phyloP scores from a whole-genome alignment of 306 rosid genomes.

The Cajanus cajan region DNA sequence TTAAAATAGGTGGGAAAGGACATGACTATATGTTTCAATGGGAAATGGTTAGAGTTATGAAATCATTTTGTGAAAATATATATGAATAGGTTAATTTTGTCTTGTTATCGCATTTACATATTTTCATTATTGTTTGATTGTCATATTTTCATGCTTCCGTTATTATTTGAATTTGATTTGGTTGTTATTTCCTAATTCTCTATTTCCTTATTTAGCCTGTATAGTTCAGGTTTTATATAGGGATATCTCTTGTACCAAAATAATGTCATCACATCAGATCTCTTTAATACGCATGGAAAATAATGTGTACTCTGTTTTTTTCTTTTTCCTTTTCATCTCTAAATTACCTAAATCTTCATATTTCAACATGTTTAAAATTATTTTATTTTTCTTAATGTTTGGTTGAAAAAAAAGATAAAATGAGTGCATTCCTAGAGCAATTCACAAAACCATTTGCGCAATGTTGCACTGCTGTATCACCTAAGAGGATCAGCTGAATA shows the following conservation, averaged over 20 bases:
- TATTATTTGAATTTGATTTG: background rate
- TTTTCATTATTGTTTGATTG: background rate
- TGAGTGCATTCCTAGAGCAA: background rate
- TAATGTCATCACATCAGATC: background rate
- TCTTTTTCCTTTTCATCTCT: background rate
- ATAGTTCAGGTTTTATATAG: background rate
- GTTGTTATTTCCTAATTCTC: background rate
- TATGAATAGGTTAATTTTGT: background rate
- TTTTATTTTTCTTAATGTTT: background rate
- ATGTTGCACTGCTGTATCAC: no score
- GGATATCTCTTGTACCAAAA: background rate
- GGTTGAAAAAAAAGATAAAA: slow-evolving; percentile 1
- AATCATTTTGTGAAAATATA: background rate
- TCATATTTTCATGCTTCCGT: background rate
- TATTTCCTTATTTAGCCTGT: background rate
- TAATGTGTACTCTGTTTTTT: no score
- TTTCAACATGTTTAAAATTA: background rate
- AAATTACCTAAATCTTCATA: background rate
- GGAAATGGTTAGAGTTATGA: background rate
- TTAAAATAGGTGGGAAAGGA: slow-evolving; percentile 20
- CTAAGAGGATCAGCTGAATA: no score
- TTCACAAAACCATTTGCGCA: background rate
- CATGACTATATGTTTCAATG: slow-evolving; percentile 1
- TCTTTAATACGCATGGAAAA: background rate
- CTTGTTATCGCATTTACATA: background rate